Evolutionary conservation across 768 basidiomycete genomes (phyloP).

Genomic region (Cystobasidium onofrii): DNA sequence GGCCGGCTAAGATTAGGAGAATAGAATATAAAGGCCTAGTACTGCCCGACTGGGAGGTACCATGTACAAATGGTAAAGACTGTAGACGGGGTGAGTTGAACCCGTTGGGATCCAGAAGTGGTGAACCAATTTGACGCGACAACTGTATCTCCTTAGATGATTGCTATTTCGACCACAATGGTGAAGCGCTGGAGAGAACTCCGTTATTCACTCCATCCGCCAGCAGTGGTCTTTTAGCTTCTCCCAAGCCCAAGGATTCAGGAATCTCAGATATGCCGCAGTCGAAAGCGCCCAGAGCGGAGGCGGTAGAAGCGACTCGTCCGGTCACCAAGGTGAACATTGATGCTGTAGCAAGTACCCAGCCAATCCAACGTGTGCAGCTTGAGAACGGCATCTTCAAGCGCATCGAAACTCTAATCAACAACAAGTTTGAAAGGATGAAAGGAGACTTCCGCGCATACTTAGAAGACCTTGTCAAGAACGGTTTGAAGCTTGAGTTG

Average conservation of each 20-base stretch:
- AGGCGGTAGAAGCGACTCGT: too few species aligned
- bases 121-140: too few species aligned
- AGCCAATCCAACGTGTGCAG: background rate
- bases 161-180: background rate
- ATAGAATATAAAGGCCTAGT: background rate
- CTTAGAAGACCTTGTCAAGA: background rate
- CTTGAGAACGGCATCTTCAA: background rate
- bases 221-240: background rate
- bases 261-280: too few species aligned
- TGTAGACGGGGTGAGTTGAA: slow-evolving; percentile 9
- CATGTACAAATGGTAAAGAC: background rate
- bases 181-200: background rate
- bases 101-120: too few species aligned
- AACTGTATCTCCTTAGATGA: background rate
- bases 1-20: background rate
- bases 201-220: background rate
- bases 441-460: background rate
- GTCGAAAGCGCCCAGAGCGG: background rate
- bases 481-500: background rate
- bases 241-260: background rate
- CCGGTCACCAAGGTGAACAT: too few species aligned
- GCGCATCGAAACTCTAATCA: background rate
- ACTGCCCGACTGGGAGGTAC: slow-evolving; percentile 2
- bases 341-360: background rate
- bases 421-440: background rate